A percentile compares a stretch with the other conserved stretches of the same genome.
Evolutionary conservation across 1,284 basidiomycete genomes (phyloP).

Genomic region (Wallemia mellicola): DNA sequence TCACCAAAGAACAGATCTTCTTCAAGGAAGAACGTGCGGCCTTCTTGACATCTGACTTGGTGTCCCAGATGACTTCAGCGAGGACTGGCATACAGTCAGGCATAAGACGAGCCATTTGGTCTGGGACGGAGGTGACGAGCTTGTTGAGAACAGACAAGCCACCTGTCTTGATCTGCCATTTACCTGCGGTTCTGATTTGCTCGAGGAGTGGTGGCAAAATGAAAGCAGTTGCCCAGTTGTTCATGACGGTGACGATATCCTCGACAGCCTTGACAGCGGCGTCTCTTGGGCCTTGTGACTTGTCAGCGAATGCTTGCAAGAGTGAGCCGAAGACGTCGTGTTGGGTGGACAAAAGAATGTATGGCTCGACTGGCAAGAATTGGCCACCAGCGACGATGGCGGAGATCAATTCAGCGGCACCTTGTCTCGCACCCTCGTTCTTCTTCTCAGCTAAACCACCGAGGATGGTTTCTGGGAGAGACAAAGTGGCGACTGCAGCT

Average conservation of each 20-base stretch:
- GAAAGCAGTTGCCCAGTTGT: slow-evolving; percentile 60
- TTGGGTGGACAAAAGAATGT: slow-evolving; percentile 37
- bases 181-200: slow-evolving; percentile 84
- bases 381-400: slow-evolving; percentile 42
- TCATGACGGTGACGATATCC: slow-evolving; percentile 49
- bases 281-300: slow-evolving; percentile 54
- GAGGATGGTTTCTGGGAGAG: not conserved
- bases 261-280: slow-evolving; percentile 62
- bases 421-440: slow-evolving; percentile 54
- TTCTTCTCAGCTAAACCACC: slow-evolving; percentile 61
- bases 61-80: slow-evolving; percentile 94
- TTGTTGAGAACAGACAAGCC: slow-evolving; percentile 60
- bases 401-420: slow-evolving; percentile 39
- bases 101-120: slow-evolving; percentile 66
- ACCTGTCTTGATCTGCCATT: slow-evolving; percentile 97
- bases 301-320: slow-evolving; percentile 74
- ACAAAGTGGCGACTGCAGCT: not conserved
- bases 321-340: slow-evolving; percentile 50
- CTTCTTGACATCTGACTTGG: slow-evolving; percentile 98
- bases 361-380: slow-evolving; percentile 61
- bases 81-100: slow-evolving; percentile 90
- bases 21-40: slow-evolving; percentile 80
- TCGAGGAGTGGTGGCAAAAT: slow-evolving; percentile 71
- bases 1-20: slow-evolving; percentile 48
- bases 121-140: slow-evolving; percentile 55